phyloP scores from a whole-genome alignment of 116 monocot genomes.

The Papilionanthe hybrid region DNA sequence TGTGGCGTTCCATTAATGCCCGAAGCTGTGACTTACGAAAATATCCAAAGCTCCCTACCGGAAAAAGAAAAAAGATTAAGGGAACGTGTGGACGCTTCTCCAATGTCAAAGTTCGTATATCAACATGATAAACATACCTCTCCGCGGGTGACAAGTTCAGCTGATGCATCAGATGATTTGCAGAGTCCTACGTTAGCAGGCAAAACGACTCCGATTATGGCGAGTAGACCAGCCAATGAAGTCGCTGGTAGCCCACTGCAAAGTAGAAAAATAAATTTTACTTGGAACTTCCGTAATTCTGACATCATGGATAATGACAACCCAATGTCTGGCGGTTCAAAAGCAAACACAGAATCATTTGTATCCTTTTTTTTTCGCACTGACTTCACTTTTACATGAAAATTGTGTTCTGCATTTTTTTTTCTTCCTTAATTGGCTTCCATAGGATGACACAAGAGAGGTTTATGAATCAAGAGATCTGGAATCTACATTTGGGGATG shows the following conservation, averaged over 20 bases:
- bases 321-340: slow-evolving; percentile 18
- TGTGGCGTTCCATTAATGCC: slow-evolving; percentile 13
- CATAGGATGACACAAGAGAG: slow-evolving; percentile 41
- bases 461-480: slow-evolving; percentile 8
- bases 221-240: slow-evolving; percentile 15
- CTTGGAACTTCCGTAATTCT: slow-evolving; percentile 5
- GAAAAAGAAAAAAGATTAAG: slow-evolving; percentile 12
- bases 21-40: slow-evolving; percentile 10
- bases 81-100: slow-evolving; percentile 13
- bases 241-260: slow-evolving; percentile 14
- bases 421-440: slow-evolving; percentile 26
- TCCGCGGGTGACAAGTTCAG: slow-evolving; percentile 15
- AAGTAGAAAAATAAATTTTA: background rate
- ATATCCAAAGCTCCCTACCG: slow-evolving; percentile 12
- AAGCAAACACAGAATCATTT: slow-evolving; percentile 27
- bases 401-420: background rate
- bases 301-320: slow-evolving; percentile 20
- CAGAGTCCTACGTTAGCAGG: slow-evolving; percentile 64
- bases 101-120: slow-evolving; percentile 15
- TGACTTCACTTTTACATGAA: background rate
- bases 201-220: slow-evolving; percentile 26
- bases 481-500: slow-evolving; percentile 18
- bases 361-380: slow-evolving; percentile 46
- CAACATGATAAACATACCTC: slow-evolving; percentile 7
- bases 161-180: slow-evolving; percentile 24